Evolutionary conservation across 768 basidiomycete genomes (phyloP).

Genomic region (Galerina marginata): DNA sequence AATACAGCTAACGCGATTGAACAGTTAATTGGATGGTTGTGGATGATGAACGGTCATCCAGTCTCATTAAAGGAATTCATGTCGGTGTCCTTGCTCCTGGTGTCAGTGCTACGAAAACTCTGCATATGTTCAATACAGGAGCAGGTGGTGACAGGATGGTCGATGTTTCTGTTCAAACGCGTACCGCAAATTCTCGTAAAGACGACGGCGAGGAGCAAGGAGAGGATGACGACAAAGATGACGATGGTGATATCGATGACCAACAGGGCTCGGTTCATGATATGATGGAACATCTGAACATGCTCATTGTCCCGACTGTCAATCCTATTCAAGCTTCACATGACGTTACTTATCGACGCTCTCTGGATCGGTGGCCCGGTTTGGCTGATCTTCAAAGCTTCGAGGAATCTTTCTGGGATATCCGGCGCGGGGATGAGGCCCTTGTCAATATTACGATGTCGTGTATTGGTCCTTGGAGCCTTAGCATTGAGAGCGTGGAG

Average conservation of each 20-base stretch:
- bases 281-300: conserved; percentile 67
- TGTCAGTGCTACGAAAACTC: conserved; percentile 58
- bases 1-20: not conserved
- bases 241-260: conserved; percentile 24
- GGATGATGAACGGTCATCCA: conserved; percentile 67
- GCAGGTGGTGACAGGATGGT: conserved; percentile 73
- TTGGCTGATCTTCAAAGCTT: conserved; percentile 60
- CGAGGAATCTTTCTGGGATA: conserved; percentile 59
- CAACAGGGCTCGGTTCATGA: conserved; percentile 31
- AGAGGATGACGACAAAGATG: conserved; percentile 18
- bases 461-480: conserved; percentile 59
- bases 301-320: conserved; percentile 70
- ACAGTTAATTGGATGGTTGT: conserved; percentile 67
- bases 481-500: conserved; percentile 56
- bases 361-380: conserved; percentile 45
- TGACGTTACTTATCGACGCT: conserved; percentile 57
- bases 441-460: conserved; percentile 55
- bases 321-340: conserved; percentile 62
- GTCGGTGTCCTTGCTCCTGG: conserved; percentile 71
- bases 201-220: conserved; percentile 24
- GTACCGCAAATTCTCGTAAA: conserved; percentile 30
- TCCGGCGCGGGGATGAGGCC: conserved; percentile 58
- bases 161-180: conserved; percentile 82
- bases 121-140: conserved; percentile 67
- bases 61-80: conserved; percentile 73